Conservation (phyloP, 2,329 filamentous ascomycete genomes). For the Drechmeria coniospora region DNA sequence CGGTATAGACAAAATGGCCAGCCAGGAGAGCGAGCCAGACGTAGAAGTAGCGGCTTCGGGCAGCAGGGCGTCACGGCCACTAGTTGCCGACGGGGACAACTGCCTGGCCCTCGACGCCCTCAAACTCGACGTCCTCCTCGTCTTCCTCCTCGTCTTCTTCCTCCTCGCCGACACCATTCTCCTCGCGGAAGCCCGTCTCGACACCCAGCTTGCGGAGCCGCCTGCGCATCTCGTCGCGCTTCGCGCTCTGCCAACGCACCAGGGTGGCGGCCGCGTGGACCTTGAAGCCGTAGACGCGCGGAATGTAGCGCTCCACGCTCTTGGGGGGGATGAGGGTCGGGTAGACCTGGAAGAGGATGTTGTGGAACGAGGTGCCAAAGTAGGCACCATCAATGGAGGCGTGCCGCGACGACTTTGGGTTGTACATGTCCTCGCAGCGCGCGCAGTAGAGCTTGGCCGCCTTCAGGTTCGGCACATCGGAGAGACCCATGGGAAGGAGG, state of each 20-base stretch:
- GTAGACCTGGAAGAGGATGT: conserved; percentile 98
- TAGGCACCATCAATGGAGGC: conserved; percentile 93
- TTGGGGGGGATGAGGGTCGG: conserved; percentile 79
- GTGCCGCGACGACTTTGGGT: conserved; percentile 93
- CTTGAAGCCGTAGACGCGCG: conserved; percentile 86
- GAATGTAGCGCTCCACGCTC: conserved; percentile 71
- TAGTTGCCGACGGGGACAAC: conserved; percentile 3
- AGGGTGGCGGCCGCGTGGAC: conserved; percentile 82
- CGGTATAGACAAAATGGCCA: no score
- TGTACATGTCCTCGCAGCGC: conserved; percentile 96
- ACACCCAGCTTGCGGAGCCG: conserved; percentile 57
- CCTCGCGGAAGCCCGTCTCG: conserved; percentile 66
- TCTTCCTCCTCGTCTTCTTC: conserved; percentile 49
- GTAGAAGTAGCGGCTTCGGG: no score
- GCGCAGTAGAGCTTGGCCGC: conserved; percentile 95
- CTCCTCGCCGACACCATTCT: conserved; percentile 40
- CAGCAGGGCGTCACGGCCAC: neutral
- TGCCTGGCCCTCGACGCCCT: conserved; percentile 18
- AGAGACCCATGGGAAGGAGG: conserved; percentile 85
- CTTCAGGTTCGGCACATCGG: conserved; percentile 74
- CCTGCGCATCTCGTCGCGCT: conserved; percentile 68
- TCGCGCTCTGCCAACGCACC: conserved; percentile 76
- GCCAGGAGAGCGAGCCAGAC: no score
- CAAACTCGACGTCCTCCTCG: conserved; percentile 25
- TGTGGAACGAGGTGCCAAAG: conserved; percentile 96